Evolutionary conservation across 2,329 filamentous ascomycete genomes (phyloP).

Genomic region (Trichoderma simmonsii): DNA sequence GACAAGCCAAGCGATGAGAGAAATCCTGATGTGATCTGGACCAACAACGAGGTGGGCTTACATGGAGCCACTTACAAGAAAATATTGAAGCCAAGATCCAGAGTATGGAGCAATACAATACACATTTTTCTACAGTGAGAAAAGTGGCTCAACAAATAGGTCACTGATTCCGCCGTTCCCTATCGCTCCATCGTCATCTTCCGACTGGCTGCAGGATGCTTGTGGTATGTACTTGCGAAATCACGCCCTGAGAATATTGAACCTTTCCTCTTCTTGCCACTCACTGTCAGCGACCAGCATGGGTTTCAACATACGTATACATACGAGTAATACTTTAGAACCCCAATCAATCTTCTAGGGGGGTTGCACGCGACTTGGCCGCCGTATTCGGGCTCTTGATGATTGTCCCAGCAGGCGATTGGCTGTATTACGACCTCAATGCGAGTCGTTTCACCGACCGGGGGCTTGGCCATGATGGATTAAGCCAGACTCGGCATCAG

Average conservation of each 20-base stretch:
- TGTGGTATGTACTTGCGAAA: not conserved
- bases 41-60: not conserved
- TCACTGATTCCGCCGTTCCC: not conserved
- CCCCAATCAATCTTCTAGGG: too few species aligned
- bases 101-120: not conserved
- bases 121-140: not conserved
- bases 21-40: not conserved
- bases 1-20: not conserved
- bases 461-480: not conserved
- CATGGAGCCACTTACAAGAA: not conserved
- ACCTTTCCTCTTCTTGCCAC: not conserved
- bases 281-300: not conserved
- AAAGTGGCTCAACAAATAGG: not conserved
- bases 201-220: not conserved
- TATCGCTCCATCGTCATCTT: not conserved
- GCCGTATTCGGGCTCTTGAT: not conserved
- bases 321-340: too few species aligned
- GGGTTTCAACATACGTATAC: not conserved
- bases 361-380: not conserved
- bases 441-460: not conserved
- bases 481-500: conserved; percentile 4
- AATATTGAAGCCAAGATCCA: not conserved
- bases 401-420: not conserved
- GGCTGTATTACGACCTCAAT: not conserved
- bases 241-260: not conserved